Evolutionary conservation across 495 filamentous ascomycete species (phyloP).

Genomic region (Penicillium roqueforti): DNA sequence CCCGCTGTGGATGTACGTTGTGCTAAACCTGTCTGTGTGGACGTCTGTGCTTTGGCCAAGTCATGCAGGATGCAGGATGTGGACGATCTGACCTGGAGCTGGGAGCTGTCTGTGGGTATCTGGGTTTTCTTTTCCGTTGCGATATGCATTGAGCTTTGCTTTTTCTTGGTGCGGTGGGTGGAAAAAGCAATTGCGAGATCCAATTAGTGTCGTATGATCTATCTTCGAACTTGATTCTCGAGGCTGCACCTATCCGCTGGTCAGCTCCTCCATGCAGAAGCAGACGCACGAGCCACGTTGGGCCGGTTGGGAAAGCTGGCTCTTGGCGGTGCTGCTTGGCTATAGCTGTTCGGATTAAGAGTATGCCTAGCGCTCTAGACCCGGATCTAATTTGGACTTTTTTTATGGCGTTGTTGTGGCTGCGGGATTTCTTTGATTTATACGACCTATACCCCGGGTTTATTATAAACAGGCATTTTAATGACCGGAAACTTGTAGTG

Average conservation of each 20-base stretch:
- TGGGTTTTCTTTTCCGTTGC: neutral
- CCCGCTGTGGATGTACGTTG: neutral
- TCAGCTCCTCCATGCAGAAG: neutral
- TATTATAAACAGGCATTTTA: neutral
- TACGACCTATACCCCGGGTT: neutral
- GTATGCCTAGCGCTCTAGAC: neutral
- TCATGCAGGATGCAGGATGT: slow-evolving; percentile 6
- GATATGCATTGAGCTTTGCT: neutral
- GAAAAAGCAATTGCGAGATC: neutral
- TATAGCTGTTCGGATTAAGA: neutral
- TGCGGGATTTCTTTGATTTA: neutral
- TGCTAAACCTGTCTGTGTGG: slow-evolving; percentile 1
- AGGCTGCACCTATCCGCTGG: neutral
- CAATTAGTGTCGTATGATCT: neutral
- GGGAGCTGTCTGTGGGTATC: neutral
- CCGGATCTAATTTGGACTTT: neutral
- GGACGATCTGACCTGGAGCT: slow-evolving; percentile 6
- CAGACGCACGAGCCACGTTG: slow-evolving; percentile 8
- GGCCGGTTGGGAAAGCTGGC: slow-evolving; percentile 10
- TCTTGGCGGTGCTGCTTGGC: slow-evolving; percentile 14
- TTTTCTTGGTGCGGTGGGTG: neutral
- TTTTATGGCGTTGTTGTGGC: neutral
- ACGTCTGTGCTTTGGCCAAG: slow-evolving; percentile 5
- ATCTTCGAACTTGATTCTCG: neutral
- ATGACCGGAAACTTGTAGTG: neutral